phyloP scores from a whole-genome alignment of 768 basidiomycete genomes.

The Xanthoconium stramineum region DNA sequence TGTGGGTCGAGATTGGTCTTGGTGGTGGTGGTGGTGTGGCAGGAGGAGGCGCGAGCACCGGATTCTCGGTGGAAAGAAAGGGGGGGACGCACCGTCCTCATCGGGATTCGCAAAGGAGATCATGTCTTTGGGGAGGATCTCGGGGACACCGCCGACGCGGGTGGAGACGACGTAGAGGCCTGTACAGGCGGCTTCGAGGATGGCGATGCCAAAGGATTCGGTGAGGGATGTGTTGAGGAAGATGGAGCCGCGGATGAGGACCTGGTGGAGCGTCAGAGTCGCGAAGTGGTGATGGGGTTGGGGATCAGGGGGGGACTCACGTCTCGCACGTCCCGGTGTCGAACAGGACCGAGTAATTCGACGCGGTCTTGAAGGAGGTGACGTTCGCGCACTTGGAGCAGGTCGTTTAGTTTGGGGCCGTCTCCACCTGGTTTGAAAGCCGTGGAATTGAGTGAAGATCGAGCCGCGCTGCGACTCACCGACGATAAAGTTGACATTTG shows the following conservation, averaged over 20 bases:
- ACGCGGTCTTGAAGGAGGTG: slow-evolving; percentile 87
- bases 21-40: not conserved
- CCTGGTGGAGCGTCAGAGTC: slow-evolving; percentile 39
- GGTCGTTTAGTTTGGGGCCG: slow-evolving; percentile 91
- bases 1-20: no score
- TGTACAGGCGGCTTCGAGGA: slow-evolving; percentile 93
- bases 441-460: not conserved
- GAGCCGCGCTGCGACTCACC: slow-evolving; percentile 40
- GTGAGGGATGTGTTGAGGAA: slow-evolving; percentile 96
- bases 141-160: slow-evolving; percentile 91
- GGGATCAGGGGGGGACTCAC: slow-evolving; percentile 39
- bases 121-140: slow-evolving; percentile 91
- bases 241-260: slow-evolving; percentile 83
- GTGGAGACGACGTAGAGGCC: slow-evolving; percentile 95
- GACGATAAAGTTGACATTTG: slow-evolving; percentile 84
- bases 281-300: not conserved
- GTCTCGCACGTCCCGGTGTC: slow-evolving; percentile 76
- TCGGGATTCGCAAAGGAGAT: slow-evolving; percentile 94
- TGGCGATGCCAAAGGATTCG: slow-evolving; percentile 96
- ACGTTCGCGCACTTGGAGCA: slow-evolving; percentile 94
- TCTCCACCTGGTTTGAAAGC: slow-evolving; percentile 65
- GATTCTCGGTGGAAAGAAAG: not conserved
- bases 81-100: slow-evolving; percentile 69
- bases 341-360: slow-evolving; percentile 80
- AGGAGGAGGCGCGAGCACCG: not conserved